phyloP scores from a whole-genome alignment of 2,329 filamentous ascomycete genomes.

The Beauveria sp. region DNA sequence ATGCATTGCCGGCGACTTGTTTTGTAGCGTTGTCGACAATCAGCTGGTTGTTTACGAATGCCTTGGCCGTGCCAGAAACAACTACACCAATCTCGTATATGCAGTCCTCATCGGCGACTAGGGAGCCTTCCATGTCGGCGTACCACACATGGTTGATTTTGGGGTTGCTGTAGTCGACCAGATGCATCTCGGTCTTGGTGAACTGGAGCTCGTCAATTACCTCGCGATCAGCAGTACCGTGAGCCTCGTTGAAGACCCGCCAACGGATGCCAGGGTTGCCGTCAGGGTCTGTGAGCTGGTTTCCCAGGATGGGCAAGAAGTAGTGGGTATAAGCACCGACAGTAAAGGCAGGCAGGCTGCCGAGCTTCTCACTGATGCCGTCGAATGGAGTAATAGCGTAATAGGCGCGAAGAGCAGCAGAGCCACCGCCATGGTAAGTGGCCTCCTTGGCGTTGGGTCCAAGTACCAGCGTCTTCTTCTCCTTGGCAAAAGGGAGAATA shows the following conservation, averaged over 20 bases:
- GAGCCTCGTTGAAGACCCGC: constrained; percentile 54
- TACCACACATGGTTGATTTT: constrained; percentile 50
- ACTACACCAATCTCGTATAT: constrained; percentile 59
- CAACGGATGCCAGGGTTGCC: constrained; percentile 54
- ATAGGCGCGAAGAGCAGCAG: constrained; percentile 52
- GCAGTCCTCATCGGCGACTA: constrained; percentile 52
- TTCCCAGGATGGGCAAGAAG: constrained; percentile 51
- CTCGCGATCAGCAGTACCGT: constrained; percentile 37
- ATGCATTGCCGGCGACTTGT: constrained; percentile 53
- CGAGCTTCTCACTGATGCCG: constrained; percentile 53
- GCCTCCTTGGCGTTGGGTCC: constrained; percentile 51
- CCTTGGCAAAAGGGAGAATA: constrained; percentile 55
- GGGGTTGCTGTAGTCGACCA: constrained; percentile 45
- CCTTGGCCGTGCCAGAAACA: constrained; percentile 57
- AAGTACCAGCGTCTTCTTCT: constrained; percentile 51
- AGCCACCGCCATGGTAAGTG: constrained; percentile 57
- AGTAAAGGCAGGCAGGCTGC: constrained; percentile 38
- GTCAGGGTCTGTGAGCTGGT: constrained; percentile 40
- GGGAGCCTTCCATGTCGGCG: constrained; percentile 52
- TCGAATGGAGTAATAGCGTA: constrained; percentile 66
- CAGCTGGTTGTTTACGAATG: constrained; percentile 54
- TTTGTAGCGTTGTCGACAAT: constrained; percentile 60
- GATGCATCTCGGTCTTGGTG: constrained; percentile 40
- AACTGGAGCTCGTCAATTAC: constrained; percentile 43
- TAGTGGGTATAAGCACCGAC: constrained; percentile 60